Conservation (phyloP, 345 rosid genomes). For the Noccaea caerulescens region DNA sequence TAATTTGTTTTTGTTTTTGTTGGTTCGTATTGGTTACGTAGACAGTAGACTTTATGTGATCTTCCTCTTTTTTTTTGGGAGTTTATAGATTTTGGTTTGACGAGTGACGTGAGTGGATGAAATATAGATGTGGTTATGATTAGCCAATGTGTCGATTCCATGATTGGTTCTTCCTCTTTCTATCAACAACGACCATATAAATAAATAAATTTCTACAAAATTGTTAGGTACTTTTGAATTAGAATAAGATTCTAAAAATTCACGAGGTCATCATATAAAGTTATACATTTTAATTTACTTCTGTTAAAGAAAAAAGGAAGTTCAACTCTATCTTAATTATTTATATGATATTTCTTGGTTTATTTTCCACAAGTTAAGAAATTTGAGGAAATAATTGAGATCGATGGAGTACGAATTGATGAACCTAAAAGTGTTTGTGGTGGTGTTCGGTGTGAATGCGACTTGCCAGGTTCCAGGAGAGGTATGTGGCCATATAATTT, state of each 20-base stretch:
- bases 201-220: not conserved
- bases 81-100: constrained; percentile 36
- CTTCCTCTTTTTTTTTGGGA: not conserved
- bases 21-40: constrained; percentile 31
- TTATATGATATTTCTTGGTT: not conserved
- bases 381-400: constrained; percentile 10
- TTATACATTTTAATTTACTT: not conserved
- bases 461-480: constrained; percentile 45
- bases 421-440: constrained; percentile 28
- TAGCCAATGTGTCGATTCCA: constrained; percentile 35
- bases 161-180: constrained; percentile 27
- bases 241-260: not conserved
- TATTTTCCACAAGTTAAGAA: constrained; percentile 7
- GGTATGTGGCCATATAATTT: constrained; percentile 28
- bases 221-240: not conserved
- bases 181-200: constrained; percentile 36
- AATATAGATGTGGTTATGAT: constrained; percentile 41
- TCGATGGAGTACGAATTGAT: not conserved
- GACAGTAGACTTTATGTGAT: constrained; percentile 44
- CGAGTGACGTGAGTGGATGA: constrained; percentile 44
- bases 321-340: not conserved
- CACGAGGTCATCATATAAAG: constrained; percentile 24
- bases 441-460: constrained; percentile 29
- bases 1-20: constrained; percentile 23
- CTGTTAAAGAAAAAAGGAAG: not conserved